These are phyloP conservation scores for Xylaria sp. DNA, from an alignment of 2,329 filamentous ascomycete genomes.

Conservation along the genomic window DNA sequence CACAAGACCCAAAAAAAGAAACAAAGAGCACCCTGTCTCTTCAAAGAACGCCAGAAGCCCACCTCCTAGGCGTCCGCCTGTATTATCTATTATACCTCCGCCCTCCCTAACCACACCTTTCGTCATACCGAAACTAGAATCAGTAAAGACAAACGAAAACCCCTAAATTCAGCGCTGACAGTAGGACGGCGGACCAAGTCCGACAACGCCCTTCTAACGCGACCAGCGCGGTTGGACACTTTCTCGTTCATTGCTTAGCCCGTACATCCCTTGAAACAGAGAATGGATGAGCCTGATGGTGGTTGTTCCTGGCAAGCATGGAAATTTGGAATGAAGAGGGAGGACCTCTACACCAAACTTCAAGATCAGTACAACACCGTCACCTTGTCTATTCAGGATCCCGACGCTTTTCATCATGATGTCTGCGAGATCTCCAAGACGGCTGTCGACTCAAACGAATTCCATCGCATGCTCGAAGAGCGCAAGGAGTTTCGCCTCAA, in stretches of 20 bases:
- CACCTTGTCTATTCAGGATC: slow-evolving; percentile 65
- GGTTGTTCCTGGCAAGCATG: slow-evolving; percentile 66
- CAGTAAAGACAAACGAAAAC: slow-evolving; percentile 26
- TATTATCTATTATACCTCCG: slow-evolving; percentile 24
- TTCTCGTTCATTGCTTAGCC: slow-evolving; percentile 16
- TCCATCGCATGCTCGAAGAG: slow-evolving; percentile 63
- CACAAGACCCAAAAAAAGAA: slow-evolving; percentile 42
- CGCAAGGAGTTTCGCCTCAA: slow-evolving; percentile 64
- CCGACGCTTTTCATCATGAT: slow-evolving; percentile 70
- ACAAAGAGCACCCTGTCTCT: slow-evolving; percentile 32
- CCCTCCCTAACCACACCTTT: slow-evolving; percentile 27
- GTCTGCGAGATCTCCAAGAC: slow-evolving; percentile 67
- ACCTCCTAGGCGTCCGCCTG: slow-evolving; percentile 7
- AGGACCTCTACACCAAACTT: slow-evolving; percentile 66
- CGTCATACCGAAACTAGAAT: slow-evolving; percentile 24
- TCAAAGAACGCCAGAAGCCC: slow-evolving; percentile 32
- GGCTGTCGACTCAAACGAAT: slow-evolving; percentile 62
- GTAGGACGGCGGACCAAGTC: slow-evolving; percentile 17
- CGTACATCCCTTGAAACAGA: slow-evolving; percentile 39
- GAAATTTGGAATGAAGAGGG: slow-evolving; percentile 71
- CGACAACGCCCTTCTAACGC: slow-evolving; percentile 29
- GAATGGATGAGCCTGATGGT: slow-evolving; percentile 63
- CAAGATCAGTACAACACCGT: slow-evolving; percentile 71
- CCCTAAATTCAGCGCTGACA: slow-evolving; percentile 4
- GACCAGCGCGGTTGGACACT: slow-evolving; percentile 13